These are phyloP conservation scores for Oryza australiensis DNA, from an alignment of 176 grass and related monocot species.

Conservation along the genomic window DNA sequence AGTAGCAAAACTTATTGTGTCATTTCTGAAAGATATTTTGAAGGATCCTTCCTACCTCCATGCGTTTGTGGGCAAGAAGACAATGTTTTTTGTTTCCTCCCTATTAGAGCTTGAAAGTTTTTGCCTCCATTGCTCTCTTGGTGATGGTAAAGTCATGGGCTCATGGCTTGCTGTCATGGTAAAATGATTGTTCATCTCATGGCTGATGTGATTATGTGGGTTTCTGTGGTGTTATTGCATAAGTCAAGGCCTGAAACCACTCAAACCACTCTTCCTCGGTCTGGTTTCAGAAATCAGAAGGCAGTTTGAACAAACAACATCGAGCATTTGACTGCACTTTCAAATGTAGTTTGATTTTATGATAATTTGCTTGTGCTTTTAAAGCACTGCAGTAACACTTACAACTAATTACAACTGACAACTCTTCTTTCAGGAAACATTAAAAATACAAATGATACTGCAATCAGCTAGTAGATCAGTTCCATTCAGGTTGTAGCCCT, in stretches of 20 bases:
- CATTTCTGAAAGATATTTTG: constrained; percentile 34
- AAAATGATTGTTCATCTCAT: too few relatives aligned
- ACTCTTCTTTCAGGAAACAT: not conserved
- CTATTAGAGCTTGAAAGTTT: not conserved
- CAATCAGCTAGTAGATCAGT: not conserved
- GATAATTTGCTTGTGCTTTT: too few relatives aligned
- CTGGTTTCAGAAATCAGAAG: not conserved
- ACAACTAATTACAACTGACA: not conserved
- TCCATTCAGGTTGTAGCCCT: not conserved
- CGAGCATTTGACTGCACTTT: not conserved
- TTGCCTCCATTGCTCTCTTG: not conserved
- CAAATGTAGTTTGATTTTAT: not conserved
- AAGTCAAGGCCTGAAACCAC: too few relatives aligned
- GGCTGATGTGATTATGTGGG: not conserved
- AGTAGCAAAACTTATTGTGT: constrained; percentile 23
- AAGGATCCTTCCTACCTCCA: not conserved
- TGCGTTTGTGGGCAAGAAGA: constrained; percentile 15
- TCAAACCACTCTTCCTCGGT: too few relatives aligned
- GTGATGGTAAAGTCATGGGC: not conserved
- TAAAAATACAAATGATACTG: not conserved
- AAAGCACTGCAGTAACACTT: not conserved
- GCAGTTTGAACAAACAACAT: not conserved
- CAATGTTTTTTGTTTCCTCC: constrained; percentile 19
- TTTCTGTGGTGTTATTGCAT: not conserved
- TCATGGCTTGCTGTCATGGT: not conserved